These are phyloP conservation scores for Scolecobasidium constrictum DNA, from an alignment of 2,329 filamentous ascomycete species.

Conservation along the genomic window DNA sequence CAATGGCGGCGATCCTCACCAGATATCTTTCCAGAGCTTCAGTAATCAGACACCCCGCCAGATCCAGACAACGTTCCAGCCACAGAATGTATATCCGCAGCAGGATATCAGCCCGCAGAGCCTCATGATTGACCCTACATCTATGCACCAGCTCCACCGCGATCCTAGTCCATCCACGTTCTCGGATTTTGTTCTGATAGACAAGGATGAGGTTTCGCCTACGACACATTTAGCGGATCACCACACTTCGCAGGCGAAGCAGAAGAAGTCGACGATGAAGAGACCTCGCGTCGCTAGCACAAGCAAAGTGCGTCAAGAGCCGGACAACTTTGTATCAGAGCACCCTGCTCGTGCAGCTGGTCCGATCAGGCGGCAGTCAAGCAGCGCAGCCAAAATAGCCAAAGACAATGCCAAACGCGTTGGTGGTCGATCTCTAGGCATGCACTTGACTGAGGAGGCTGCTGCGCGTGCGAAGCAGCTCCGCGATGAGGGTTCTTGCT, in stretches of 20 bases:
- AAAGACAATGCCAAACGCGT: slow-evolving; percentile 20
- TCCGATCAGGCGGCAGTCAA: background rate
- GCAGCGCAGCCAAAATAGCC: background rate
- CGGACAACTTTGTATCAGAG: background rate
- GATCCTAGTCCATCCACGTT: background rate
- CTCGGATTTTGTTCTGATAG: background rate
- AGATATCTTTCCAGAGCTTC: background rate
- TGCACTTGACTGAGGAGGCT: slow-evolving; percentile 23
- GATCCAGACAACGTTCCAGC: background rate
- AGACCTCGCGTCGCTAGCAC: background rate
- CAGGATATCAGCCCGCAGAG: background rate
- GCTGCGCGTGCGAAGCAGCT: slow-evolving; percentile 32
- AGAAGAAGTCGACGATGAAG: background rate
- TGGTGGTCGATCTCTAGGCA: slow-evolving; percentile 27
- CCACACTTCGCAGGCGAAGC: background rate
- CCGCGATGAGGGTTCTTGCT: slow-evolving; percentile 36
- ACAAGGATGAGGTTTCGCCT: background rate
- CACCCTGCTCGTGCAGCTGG: background rate
- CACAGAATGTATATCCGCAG: background rate
- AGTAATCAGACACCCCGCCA: background rate
- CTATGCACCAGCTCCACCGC: background rate
- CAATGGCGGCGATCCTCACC: background rate
- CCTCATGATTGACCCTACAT: background rate
- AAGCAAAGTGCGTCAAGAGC: background rate
- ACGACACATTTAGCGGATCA: background rate